Conservation (phyloP, 2,329 filamentous ascomycete genomes). For the Cryphonectria radicalis region DNA sequence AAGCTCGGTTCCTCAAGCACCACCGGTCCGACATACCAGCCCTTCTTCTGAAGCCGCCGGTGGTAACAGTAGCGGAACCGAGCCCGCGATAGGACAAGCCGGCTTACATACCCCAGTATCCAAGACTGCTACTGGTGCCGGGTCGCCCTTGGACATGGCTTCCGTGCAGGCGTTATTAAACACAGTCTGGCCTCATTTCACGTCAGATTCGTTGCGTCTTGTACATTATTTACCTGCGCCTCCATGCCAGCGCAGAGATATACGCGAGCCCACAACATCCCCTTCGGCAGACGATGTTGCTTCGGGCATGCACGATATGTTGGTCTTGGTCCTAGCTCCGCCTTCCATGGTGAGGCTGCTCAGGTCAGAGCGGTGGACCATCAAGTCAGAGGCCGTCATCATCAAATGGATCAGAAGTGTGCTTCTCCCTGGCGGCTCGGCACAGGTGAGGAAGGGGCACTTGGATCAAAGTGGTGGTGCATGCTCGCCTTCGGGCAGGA, state of each 20-base stretch:
- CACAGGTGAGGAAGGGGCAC: background rate
- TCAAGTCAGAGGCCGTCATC: slow-evolving; percentile 50
- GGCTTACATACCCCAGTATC: background rate
- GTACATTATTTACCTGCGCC: slow-evolving; percentile 41
- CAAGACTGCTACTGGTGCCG: background rate
- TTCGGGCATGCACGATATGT: slow-evolving; percentile 36
- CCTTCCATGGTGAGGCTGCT: slow-evolving; percentile 48
- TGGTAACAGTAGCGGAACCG: background rate
- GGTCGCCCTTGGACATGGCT: slow-evolving; percentile 31
- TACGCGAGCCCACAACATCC: slow-evolving; percentile 48
- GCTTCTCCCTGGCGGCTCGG: slow-evolving; percentile 7
- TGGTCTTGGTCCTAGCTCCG: slow-evolving; percentile 51
- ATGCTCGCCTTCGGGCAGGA: background rate
- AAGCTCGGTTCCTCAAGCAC: slow-evolving; percentile 35
- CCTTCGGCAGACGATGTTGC: background rate
- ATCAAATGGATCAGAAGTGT: slow-evolving; percentile 49
- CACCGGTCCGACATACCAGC: slow-evolving; percentile 35
- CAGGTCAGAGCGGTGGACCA: slow-evolving; percentile 50
- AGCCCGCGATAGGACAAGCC: background rate
- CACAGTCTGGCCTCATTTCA: slow-evolving; percentile 36
- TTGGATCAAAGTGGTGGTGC: background rate
- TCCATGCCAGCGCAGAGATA: slow-evolving; percentile 41
- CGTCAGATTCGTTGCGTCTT: slow-evolving; percentile 40
- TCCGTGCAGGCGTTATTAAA: slow-evolving; percentile 43
- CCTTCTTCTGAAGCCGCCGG: slow-evolving; percentile 22